Percentiles rank a stretch among this genome's conserved stretches.
These are phyloP conservation scores for Sporothrix schenckii DNA, from an alignment of 2,329 filamentous ascomycete species.

Conservation along the genomic window DNA sequence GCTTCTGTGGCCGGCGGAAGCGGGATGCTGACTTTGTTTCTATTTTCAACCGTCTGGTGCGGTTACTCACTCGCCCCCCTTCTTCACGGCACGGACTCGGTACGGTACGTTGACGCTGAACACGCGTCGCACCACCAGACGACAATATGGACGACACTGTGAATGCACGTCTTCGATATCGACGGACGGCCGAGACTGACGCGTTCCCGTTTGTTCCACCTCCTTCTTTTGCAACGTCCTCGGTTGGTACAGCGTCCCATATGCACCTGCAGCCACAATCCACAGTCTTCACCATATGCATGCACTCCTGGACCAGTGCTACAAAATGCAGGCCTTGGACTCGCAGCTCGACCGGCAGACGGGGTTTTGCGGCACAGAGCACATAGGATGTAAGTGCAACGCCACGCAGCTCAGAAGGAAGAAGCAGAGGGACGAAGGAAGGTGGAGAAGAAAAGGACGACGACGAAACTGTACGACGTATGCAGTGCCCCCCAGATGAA, in stretches of 20 bases:
- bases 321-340: neutral
- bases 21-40: slow-evolving; percentile 8
- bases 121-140: neutral
- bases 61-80: neutral
- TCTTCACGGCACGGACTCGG: neutral
- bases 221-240: neutral
- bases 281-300: slow-evolving; percentile 9
- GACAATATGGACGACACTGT: neutral
- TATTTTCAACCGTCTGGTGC: slow-evolving; percentile 2
- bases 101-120: neutral
- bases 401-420: neutral
- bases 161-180: slow-evolving; percentile 3
- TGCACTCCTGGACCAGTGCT: slow-evolving; percentile 19
- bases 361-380: neutral
- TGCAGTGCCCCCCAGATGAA: neutral
- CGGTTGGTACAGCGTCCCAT: neutral
- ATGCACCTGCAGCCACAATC: too few relatives aligned
- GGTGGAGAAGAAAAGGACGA: neutral
- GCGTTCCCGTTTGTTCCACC: neutral
- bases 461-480: too few relatives aligned
- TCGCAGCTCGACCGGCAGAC: neutral
- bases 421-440: neutral
- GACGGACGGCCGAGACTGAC: neutral
- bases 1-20: neutral
- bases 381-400: neutral